A percentile compares a stretch with the other conserved stretches of the same genome.
Evolutionary conservation across 2,329 filamentous ascomycete species (phyloP).

Genomic region (Pseudogymnoascus sp.): DNA sequence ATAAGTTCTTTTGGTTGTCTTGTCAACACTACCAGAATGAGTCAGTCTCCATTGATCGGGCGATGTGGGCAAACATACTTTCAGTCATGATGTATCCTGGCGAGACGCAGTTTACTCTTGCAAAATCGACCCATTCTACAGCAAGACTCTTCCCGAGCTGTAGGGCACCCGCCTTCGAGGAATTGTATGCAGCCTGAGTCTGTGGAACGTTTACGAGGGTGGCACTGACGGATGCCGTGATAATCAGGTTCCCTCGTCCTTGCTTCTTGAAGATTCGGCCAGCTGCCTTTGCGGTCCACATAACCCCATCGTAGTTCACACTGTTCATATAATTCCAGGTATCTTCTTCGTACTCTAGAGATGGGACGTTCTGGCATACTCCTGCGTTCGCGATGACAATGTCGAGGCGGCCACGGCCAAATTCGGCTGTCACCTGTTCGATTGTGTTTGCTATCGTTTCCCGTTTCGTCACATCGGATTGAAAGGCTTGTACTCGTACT

Average conservation of each 20-base stretch:
- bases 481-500: slow-evolving; percentile 27
- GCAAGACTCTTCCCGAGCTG: slow-evolving; percentile 34
- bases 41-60: neutral
- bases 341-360: slow-evolving; percentile 33
- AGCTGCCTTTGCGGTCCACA: slow-evolving; percentile 9
- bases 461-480: slow-evolving; percentile 29
- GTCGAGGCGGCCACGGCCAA: slow-evolving; percentile 32
- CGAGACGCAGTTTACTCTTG: slow-evolving; percentile 33
- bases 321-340: slow-evolving; percentile 31
- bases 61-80: neutral
- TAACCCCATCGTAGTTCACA: slow-evolving; percentile 27
- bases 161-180: slow-evolving; percentile 34
- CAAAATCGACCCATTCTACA: slow-evolving; percentile 37
- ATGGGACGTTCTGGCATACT: slow-evolving; percentile 23
- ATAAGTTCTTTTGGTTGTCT: neutral
- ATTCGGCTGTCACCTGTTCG: slow-evolving; percentile 22
- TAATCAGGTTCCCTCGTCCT: slow-evolving; percentile 31
- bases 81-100: slow-evolving; percentile 19
- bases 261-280: slow-evolving; percentile 29
- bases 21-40: neutral
- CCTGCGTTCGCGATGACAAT: slow-evolving; percentile 35
- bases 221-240: slow-evolving; percentile 33
- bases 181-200: slow-evolving; percentile 35
- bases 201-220: slow-evolving; percentile 34
- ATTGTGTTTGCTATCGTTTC: slow-evolving; percentile 26